Base-by-base conservation (phyloP, 2,329 filamentous ascomycete genomes). In the Aspergillus sojae region DNA sequence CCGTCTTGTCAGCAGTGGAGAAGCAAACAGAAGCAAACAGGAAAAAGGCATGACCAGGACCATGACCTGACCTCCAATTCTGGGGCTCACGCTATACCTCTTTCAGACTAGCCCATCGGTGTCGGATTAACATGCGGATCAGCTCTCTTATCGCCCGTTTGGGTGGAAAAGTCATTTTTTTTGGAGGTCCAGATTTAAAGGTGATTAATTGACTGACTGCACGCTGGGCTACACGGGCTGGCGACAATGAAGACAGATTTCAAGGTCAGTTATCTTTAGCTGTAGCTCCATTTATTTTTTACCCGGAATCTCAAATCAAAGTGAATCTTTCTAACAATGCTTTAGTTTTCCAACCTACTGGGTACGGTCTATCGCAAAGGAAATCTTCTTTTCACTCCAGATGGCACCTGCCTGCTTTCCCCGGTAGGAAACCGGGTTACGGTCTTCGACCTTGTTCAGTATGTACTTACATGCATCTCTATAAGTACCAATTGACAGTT, bases 321-420 rank as follows among this genome's bases (percentile, higher is more conserved):
- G 19, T 10, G 7, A 52, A 52, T 6, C 9, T 19, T 32, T 12
- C 48, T 59, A 12, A 48, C 14, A 28, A 53, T 56, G 41, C 41
- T 48, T 57, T 63, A 97, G 94, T 99, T 99, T 82, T 97, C 94
- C 78, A 99, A 98, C 81, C 87, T 99, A 78, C 88, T 99, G 75
- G 96, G 95, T 77, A 99, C 95, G 71, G 95, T 99, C 77, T 99
- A 98, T 84, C 93, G 93, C 83, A 92, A 94, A 87, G 95, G 96
- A 81, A 99, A 98, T 79, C 87, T 99, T 74, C 86, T 97, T 77
- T 99, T 96, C 84, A 96, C 92, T 73, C 93, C 94, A 65, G 94
- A 99, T 86, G 96, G 96, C 77, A 95, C 92, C 73, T 94, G 93
- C 81, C 86, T 99, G 69, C 92, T 96, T 74, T 99, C 95, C 52